phyloP scores from a whole-genome alignment of 2,329 filamentous ascomycete genomes.

The Periconia digitata region DNA sequence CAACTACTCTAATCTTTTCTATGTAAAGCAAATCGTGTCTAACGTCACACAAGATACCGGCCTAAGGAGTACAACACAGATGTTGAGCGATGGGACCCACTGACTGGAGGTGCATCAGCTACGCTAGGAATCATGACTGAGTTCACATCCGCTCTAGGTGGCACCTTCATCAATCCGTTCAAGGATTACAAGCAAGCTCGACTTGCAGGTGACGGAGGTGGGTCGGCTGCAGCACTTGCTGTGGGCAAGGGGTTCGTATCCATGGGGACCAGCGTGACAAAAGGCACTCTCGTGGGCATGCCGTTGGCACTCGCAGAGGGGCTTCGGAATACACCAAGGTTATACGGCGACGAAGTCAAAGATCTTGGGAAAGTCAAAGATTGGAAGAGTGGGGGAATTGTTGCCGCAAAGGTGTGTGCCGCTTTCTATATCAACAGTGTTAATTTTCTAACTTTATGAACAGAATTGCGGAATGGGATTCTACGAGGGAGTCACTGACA shows the following conservation, averaged over 20 bases:
- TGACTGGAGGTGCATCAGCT: slow-evolving; percentile 65
- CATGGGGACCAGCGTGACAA: not conserved
- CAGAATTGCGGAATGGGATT: slow-evolving; percentile 71
- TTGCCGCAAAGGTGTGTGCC: not conserved
- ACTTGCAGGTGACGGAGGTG: not conserved
- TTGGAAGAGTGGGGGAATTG: slow-evolving; percentile 64
- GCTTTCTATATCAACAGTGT: slow-evolving; percentile 63
- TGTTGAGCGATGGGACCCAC: slow-evolving; percentile 57
- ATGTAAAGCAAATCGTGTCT: slow-evolving; percentile 18
- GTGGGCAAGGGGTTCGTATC: not conserved
- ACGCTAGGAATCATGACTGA: slow-evolving; percentile 57
- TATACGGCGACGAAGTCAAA: slow-evolving; percentile 78
- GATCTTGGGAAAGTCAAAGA: slow-evolving; percentile 72
- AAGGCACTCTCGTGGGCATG: not conserved
- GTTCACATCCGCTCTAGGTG: slow-evolving; percentile 60
- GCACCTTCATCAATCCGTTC: slow-evolving; percentile 48
- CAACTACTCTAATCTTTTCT: slow-evolving; percentile 22
- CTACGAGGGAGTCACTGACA: slow-evolving; percentile 74
- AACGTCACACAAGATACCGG: slow-evolving; percentile 15
- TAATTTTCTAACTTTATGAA: not conserved
- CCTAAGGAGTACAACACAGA: slow-evolving; percentile 34
- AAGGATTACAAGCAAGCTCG: slow-evolving; percentile 3
- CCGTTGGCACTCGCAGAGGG: slow-evolving; percentile 1
- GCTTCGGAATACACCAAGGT: slow-evolving; percentile 25
- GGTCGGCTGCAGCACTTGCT: not conserved